These are phyloP conservation scores for Bremia lactucae DNA, from an alignment of 352 stramenopile species.

Conservation along the genomic window DNA sequence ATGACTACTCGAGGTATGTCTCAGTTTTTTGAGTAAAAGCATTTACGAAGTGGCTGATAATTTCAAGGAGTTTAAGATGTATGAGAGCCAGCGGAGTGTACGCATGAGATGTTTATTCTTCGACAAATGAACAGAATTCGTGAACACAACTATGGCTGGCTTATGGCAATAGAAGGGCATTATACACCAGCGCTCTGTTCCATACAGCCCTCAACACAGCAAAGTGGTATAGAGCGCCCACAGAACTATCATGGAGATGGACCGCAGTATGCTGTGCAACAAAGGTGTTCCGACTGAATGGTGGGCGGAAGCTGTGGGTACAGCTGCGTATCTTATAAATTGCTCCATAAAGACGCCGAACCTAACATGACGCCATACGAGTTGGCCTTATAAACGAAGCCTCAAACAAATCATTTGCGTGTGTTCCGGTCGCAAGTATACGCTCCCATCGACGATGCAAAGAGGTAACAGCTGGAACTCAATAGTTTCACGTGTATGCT, in stretches of 20 bases:
- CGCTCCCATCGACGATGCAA: slow-evolving; percentile 2
- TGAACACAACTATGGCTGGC: neutral
- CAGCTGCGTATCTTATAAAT: neutral
- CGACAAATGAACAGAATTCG: neutral
- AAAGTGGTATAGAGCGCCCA: neutral
- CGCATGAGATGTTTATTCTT: neutral
- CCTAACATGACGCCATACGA: neutral
- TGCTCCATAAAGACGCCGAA: neutral
- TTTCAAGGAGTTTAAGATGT: no score
- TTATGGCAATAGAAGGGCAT: neutral
- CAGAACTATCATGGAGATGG: neutral
- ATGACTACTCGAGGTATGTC: neutral
- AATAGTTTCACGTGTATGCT: slow-evolving; percentile 4
- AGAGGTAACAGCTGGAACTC: neutral
- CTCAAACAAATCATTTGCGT: neutral
- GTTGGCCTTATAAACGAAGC: neutral
- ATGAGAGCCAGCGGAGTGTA: neutral
- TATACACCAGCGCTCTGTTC: neutral
- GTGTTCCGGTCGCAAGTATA: neutral
- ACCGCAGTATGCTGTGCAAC: neutral
- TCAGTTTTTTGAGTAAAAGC: neutral
- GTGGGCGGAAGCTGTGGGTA: neutral
- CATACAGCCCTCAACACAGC: neutral
- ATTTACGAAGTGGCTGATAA: neutral
- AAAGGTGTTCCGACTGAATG: neutral